Percentiles rank a stretch among this genome's conserved stretches.
Conservation (phyloP, 306 rosid genomes). For the Cucurbita moschata region DNA sequence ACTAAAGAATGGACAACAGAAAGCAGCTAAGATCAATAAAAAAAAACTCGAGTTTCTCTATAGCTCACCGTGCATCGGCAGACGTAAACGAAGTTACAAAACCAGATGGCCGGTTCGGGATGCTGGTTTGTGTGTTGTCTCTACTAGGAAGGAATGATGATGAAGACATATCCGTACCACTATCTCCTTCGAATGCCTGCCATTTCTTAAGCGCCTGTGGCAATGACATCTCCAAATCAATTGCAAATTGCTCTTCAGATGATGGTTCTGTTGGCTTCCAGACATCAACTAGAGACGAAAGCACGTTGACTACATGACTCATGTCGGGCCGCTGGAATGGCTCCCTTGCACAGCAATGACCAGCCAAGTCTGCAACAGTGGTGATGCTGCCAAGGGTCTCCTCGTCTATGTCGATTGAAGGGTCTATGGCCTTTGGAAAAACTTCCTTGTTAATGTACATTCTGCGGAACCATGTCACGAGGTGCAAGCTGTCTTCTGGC, state of each 20-base stretch:
- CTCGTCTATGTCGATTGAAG: slow-evolving; percentile 32
- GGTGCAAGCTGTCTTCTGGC: slow-evolving; percentile 70
- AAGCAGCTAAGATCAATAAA: neutral
- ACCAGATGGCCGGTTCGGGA: slow-evolving; percentile 30
- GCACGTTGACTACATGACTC: slow-evolving; percentile 62
- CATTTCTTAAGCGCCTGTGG: slow-evolving; percentile 56
- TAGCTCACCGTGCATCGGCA: slow-evolving; percentile 24
- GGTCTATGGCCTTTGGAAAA: slow-evolving; percentile 40
- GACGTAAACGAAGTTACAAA: slow-evolving; percentile 45
- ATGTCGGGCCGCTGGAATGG: slow-evolving; percentile 79
- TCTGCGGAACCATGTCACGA: slow-evolving; percentile 71
- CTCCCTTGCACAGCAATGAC: slow-evolving; percentile 70
- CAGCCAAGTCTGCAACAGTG: slow-evolving; percentile 60
- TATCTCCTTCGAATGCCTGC: slow-evolving; percentile 42
- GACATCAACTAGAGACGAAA: slow-evolving; percentile 55
- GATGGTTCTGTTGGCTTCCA: slow-evolving; percentile 59
- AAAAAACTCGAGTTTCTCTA: neutral
- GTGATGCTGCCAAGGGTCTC: slow-evolving; percentile 35
- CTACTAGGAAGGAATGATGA: slow-evolving; percentile 14
- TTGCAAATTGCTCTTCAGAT: slow-evolving; percentile 31
- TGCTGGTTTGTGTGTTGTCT: slow-evolving; percentile 47
- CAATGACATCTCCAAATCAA: slow-evolving; percentile 42
- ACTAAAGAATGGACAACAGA: slow-evolving; percentile 3
- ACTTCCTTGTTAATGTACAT: slow-evolving; percentile 26
- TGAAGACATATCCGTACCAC: slow-evolving; percentile 9